Conservation (phyloP, 2,329 filamentous ascomycete genomes). For the Penicillium sp. region DNA sequence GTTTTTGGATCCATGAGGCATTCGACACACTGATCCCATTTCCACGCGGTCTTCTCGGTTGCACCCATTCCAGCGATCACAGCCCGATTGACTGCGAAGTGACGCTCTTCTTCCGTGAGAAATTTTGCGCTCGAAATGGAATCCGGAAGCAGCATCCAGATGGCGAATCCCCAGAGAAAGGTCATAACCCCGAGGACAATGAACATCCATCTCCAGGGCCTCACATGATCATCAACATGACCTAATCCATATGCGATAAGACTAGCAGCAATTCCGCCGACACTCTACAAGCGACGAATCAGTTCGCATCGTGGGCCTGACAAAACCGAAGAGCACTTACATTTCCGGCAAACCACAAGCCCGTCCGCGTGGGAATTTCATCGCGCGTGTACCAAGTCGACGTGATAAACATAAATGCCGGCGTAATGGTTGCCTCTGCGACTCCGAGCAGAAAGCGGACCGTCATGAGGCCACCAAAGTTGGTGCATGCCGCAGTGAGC, state of each 20-base stretch:
- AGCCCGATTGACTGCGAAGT: slow-evolving; percentile 40
- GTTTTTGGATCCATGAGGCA: slow-evolving; percentile 63
- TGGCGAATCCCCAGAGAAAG: slow-evolving; percentile 55
- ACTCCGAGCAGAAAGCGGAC: slow-evolving; percentile 59
- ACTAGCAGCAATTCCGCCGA: slow-evolving; percentile 29
- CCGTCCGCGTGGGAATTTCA: slow-evolving; percentile 59
- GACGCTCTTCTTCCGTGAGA: slow-evolving; percentile 57
- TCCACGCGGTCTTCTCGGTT: slow-evolving; percentile 54
- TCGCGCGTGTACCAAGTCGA: slow-evolving; percentile 62
- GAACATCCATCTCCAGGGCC: slow-evolving; percentile 56
- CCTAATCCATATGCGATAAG: slow-evolving; percentile 58
- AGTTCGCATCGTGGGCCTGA: not conserved
- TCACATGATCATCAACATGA: slow-evolving; percentile 48
- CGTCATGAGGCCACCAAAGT: slow-evolving; percentile 55
- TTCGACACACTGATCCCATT: slow-evolving; percentile 57
- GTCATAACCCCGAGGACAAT: slow-evolving; percentile 58
- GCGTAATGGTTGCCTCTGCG: slow-evolving; percentile 59
- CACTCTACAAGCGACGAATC: slow-evolving; percentile 15
- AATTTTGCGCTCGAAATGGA: slow-evolving; percentile 61
- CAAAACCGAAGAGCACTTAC: slow-evolving; percentile 7
- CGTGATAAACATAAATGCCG: slow-evolving; percentile 60
- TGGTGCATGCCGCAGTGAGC: slow-evolving; percentile 52
- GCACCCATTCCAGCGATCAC: slow-evolving; percentile 57
- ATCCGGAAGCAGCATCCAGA: slow-evolving; percentile 57
- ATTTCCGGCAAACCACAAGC: slow-evolving; percentile 56